A percentile compares a stretch with the other conserved stretches of the same genome.
phyloP scores from a whole-genome alignment of 768 basidiomycete species.

The Antrodiella citrinella region DNA sequence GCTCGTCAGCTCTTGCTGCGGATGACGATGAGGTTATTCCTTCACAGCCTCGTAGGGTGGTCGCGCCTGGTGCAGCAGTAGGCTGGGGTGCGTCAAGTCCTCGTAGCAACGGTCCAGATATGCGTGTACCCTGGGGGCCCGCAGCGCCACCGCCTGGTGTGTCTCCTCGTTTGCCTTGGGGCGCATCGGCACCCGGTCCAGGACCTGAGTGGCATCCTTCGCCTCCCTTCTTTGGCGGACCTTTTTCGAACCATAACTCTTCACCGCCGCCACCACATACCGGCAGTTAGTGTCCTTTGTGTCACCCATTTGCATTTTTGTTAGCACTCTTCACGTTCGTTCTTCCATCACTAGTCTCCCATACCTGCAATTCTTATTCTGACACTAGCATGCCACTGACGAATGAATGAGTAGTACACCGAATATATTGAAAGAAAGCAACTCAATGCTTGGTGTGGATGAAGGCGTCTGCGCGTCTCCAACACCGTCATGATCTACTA shows the following conservation, averaged over 20 bases:
- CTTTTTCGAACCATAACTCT: constrained; percentile 41
- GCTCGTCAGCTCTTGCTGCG: constrained; percentile 69
- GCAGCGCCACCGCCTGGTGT: constrained; percentile 20
- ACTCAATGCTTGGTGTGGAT: no score
- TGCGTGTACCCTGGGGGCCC: constrained; percentile 40
- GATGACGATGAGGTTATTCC: constrained; percentile 76
- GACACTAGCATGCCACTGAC: constrained; percentile 21
- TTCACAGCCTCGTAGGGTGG: constrained; percentile 31
- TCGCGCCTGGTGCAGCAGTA: constrained; percentile 28
- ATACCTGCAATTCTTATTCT: constrained; percentile 23
- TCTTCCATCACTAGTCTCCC: constrained; percentile 13
- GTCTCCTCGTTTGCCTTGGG: constrained; percentile 18
- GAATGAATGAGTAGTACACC: constrained; percentile 2
- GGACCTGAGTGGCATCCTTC: constrained; percentile 44
- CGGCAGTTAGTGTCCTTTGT: constrained; percentile 15
- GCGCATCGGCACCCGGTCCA: constrained; percentile 18
- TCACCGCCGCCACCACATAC: constrained; percentile 37
- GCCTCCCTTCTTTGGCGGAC: constrained; percentile 36
- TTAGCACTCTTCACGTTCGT: constrained; percentile 8
- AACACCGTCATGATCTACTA: no score
- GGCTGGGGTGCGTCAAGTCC: constrained; percentile 43
- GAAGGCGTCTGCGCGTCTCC: no score
- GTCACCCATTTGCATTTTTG: background rate
- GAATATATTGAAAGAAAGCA: background rate
- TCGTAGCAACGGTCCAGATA: constrained; percentile 26